These are phyloP conservation scores for Diaporthe ampelina DNA, from an alignment of 2,329 filamentous ascomycete genomes.

Conservation along the genomic window DNA sequence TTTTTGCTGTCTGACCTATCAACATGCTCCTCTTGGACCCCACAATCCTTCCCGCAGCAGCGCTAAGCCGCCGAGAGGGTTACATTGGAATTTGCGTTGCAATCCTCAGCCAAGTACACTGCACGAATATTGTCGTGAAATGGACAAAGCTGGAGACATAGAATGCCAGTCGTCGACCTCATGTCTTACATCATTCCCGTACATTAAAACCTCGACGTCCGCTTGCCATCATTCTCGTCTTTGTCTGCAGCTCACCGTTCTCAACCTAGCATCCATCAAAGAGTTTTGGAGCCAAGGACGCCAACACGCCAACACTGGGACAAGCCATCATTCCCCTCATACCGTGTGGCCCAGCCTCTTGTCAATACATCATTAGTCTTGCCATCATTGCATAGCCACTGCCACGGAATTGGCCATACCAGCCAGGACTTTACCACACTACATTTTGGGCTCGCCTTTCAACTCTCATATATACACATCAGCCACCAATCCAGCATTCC, in stretches of 20 bases:
- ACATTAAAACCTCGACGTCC: conserved; percentile 3
- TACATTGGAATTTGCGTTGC: conserved; percentile 22
- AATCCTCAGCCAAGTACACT: conserved; percentile 9
- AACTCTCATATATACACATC: neutral
- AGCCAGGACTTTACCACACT: neutral
- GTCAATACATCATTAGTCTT: neutral
- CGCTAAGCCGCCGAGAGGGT: conserved; percentile 23
- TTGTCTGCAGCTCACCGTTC: neutral
- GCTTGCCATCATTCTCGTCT: neutral
- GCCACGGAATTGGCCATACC: neutral
- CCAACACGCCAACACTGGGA: conserved; percentile 11
- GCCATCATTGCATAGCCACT: conserved; percentile 3
- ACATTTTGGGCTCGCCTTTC: too few relatives aligned
- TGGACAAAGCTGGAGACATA: conserved; percentile 25
- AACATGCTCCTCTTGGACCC: conserved; percentile 16
- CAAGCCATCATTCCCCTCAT: conserved; percentile 12
- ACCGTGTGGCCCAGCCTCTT: conserved; percentile 7
- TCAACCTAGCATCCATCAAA: neutral
- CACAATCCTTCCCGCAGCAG: conserved; percentile 29
- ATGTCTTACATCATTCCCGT: conserved; percentile 6
- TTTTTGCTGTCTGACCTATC: conserved; percentile 25
- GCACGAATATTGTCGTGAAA: neutral
- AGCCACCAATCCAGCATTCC: neutral
- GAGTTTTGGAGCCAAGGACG: conserved; percentile 7
- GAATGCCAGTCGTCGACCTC: conserved; percentile 6